phyloP scores from a whole-genome alignment of 2,329 filamentous ascomycete species.

The Alternaria tenuissima region DNA sequence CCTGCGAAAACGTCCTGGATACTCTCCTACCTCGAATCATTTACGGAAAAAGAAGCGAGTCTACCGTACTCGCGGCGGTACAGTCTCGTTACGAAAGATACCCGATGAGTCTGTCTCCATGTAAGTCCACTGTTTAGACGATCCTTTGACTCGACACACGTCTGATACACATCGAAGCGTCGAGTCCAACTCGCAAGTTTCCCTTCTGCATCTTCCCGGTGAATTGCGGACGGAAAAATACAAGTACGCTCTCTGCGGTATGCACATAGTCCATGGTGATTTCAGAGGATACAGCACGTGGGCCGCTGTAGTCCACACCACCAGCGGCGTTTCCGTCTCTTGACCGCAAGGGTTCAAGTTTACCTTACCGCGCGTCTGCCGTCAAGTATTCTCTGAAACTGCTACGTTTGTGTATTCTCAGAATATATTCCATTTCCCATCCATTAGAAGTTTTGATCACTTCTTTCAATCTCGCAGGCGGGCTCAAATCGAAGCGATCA shows the following conservation, averaged over 20 bases:
- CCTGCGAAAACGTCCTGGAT: neutral
- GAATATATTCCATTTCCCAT: neutral
- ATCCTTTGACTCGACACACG: neutral
- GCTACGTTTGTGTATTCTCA: neutral
- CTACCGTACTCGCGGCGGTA: neutral
- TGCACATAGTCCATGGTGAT: too few species aligned
- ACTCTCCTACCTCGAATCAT: neutral
- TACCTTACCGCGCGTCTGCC: neutral
- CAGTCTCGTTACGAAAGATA: neutral
- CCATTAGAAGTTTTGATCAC: too few species aligned
- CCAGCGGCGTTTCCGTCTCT: neutral
- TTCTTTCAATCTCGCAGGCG: neutral
- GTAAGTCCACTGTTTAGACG: neutral
- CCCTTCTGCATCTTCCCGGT: neutral
- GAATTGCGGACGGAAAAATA: neutral
- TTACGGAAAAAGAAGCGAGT: neutral
- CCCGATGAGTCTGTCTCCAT: neutral
- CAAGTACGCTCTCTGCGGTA: neutral
- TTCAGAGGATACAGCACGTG: too few species aligned
- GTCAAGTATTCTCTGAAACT: neutral
- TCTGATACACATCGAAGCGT: neutral
- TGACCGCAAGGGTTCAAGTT: too few species aligned
- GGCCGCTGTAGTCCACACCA: neutral
- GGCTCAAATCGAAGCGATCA: neutral
- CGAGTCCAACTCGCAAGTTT: neutral